These are phyloP conservation scores for Castanopsis chinensis DNA, from an alignment of 306 rosid species.

Conservation along the genomic window DNA sequence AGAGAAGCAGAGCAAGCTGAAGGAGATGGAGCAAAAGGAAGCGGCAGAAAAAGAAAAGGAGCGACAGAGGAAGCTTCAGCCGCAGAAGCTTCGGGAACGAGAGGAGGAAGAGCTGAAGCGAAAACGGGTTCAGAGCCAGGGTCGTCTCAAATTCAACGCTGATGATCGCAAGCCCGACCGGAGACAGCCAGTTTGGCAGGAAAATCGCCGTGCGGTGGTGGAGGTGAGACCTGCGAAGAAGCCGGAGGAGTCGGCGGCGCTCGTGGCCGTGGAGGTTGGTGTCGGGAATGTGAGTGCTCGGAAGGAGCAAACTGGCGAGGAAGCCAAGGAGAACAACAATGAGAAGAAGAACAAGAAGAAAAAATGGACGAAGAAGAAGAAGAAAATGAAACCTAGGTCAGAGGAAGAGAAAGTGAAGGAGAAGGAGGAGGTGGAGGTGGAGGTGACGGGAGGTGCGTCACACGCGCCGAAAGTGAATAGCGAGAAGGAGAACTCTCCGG, in stretches of 20 bases:
- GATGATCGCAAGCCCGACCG: too few species aligned
- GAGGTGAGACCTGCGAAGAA: background rate
- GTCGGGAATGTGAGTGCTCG: constrained; percentile 1
- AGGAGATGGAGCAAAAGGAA: constrained; percentile 7
- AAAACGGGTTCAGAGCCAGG: background rate
- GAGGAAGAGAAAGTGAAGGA: background rate
- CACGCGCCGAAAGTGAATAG: background rate
- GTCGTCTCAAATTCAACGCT: background rate
- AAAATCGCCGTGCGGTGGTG: background rate
- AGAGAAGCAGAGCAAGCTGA: constrained; percentile 24
- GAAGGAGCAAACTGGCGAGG: background rate
- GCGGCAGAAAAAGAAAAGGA: background rate
- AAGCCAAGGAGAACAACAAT: background rate
- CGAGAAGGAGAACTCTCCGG: constrained; percentile 3
- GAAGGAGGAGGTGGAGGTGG: background rate
- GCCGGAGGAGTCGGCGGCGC: background rate
- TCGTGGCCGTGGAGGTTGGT: background rate
- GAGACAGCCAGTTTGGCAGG: background rate
- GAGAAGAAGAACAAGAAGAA: background rate
- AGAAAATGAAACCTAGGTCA: background rate
- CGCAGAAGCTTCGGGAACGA: background rate
- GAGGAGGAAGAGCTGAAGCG: background rate
- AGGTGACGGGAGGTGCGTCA: background rate
- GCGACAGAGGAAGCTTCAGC: constrained; percentile 13
- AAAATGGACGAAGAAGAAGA: background rate